Evolutionary conservation across 768 basidiomycete genomes (phyloP).

Genomic region (Amanita inopinata): DNA sequence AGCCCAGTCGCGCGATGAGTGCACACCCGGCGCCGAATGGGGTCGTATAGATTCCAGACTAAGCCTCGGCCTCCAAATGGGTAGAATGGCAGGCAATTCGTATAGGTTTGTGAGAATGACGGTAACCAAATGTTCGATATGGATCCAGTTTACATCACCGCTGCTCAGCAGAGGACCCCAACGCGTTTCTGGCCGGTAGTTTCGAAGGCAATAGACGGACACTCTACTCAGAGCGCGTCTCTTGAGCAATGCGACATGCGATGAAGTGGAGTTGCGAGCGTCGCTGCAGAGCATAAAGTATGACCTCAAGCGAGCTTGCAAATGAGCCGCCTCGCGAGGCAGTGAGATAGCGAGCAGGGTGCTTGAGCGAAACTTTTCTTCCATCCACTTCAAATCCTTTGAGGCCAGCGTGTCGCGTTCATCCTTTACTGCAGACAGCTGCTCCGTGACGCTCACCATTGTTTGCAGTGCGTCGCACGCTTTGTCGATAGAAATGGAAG

Average conservation of each 20-base stretch:
- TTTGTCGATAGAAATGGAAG: slow-evolving; percentile 16
- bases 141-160: slow-evolving; percentile 49
- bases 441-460: slow-evolving; percentile 30
- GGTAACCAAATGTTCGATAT: slow-evolving; percentile 49
- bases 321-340: slow-evolving; percentile 18
- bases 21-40: slow-evolving; percentile 40
- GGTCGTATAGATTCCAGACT: slow-evolving; percentile 42
- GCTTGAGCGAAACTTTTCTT: slow-evolving; percentile 28
- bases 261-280: slow-evolving; percentile 19
- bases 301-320: slow-evolving; percentile 35
- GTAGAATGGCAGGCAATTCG: slow-evolving; percentile 29
- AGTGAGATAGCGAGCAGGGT: slow-evolving; percentile 21
- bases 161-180: slow-evolving; percentile 51
- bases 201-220: slow-evolving; percentile 55
- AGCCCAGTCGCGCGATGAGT: slow-evolving; percentile 50
- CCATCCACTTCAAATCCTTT: slow-evolving; percentile 37
- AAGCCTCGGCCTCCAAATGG: slow-evolving; percentile 33
- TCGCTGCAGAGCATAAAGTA: slow-evolving; percentile 38
- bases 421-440: slow-evolving; percentile 18
- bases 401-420: slow-evolving; percentile 20
- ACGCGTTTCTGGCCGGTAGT: slow-evolving; percentile 37
- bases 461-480: slow-evolving; percentile 26
- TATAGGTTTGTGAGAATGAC: slow-evolving; percentile 43
- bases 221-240: slow-evolving; percentile 41
- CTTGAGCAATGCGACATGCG: slow-evolving; percentile 18